These are phyloP conservation scores for Ophiostoma montium DNA, from an alignment of 2,329 filamentous ascomycete species.

Conservation along the genomic window DNA sequence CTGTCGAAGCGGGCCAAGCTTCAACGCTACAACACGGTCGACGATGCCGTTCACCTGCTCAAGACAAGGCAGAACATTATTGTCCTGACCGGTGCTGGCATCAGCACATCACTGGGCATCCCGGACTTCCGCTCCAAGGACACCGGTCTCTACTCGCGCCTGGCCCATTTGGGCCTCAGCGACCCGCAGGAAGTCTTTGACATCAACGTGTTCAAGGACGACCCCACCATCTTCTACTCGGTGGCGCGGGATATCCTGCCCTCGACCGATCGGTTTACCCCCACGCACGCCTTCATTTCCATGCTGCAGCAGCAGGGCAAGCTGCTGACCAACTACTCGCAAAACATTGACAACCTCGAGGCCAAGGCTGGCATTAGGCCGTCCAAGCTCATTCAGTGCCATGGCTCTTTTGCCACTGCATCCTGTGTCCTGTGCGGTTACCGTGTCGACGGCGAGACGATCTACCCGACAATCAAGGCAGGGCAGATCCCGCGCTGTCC, in stretches of 20 bases:
- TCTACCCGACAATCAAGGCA: conserved; percentile 66
- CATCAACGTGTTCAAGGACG: conserved; percentile 70
- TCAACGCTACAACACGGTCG: conserved; percentile 64
- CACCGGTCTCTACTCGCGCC: conserved; percentile 77
- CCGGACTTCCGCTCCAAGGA: conserved; percentile 93
- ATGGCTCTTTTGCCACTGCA: conserved; percentile 89
- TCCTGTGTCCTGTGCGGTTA: conserved; percentile 72
- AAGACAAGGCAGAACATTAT: conserved; percentile 68
- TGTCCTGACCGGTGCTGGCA: conserved; percentile 87
- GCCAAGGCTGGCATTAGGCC: conserved; percentile 66
- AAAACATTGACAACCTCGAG: conserved; percentile 97
- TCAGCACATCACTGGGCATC: conserved; percentile 91
- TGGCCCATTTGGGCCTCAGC: conserved; percentile 60
- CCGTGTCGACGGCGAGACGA: conserved; percentile 58
- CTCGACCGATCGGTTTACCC: conserved; percentile 64
- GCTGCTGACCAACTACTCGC: conserved; percentile 91
- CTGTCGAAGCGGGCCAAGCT: conserved; percentile 72
- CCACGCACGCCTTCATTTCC: conserved; percentile 87
- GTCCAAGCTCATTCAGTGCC: conserved; percentile 84
- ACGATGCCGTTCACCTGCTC: conserved; percentile 72
- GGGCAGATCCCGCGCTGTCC: conserved; percentile 65
- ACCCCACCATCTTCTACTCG: conserved; percentile 77
- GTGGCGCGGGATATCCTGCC: conserved; percentile 86
- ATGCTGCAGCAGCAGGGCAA: conserved; percentile 79
- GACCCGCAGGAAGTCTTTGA: conserved; percentile 96